Conservation (phyloP, 805 yeast species). For the Kluyveromyces nonfermentans region DNA sequence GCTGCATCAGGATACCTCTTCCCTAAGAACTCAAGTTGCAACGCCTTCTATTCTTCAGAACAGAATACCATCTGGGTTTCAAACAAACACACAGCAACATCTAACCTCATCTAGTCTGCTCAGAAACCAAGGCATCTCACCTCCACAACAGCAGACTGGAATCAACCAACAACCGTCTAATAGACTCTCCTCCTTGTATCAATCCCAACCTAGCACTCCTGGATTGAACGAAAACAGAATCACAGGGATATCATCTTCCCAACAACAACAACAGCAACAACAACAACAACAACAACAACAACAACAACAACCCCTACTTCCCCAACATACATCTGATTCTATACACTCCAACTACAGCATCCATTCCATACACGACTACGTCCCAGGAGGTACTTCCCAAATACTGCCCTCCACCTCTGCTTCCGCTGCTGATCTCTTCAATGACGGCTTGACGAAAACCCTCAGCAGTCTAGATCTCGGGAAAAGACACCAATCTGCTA, state of each 20-base stretch:
- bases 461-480: constrained; percentile 26
- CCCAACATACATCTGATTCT: constrained; percentile 29
- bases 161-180: constrained; percentile 10
- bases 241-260: not conserved
- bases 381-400: not conserved
- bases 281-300: constrained; percentile 5
- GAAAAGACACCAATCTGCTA: constrained; percentile 5
- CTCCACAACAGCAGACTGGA: constrained; percentile 11
- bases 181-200: constrained; percentile 9
- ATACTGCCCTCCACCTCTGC: not conserved
- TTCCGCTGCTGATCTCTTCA: constrained; percentile 13
- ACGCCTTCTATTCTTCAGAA: constrained; percentile 18
- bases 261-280: constrained; percentile 5
- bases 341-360: constrained; percentile 27
- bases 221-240: constrained; percentile 5
- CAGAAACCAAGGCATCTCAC: constrained; percentile 24
- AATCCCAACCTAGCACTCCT: constrained; percentile 8
- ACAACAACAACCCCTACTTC: constrained; percentile 12
- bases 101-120: constrained; percentile 14
- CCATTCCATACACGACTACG: constrained; percentile 24
- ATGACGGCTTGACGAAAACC: constrained; percentile 26
- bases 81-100: constrained; percentile 14
- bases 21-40: constrained; percentile 23
- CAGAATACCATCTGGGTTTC: constrained; percentile 29
- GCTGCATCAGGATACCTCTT: constrained; percentile 22